Evolutionary conservation across 306 rosid genomes (phyloP), one percentile per base, ranked within the genome.

Genomic region (Notholithocarpus densiflorus): DNA sequence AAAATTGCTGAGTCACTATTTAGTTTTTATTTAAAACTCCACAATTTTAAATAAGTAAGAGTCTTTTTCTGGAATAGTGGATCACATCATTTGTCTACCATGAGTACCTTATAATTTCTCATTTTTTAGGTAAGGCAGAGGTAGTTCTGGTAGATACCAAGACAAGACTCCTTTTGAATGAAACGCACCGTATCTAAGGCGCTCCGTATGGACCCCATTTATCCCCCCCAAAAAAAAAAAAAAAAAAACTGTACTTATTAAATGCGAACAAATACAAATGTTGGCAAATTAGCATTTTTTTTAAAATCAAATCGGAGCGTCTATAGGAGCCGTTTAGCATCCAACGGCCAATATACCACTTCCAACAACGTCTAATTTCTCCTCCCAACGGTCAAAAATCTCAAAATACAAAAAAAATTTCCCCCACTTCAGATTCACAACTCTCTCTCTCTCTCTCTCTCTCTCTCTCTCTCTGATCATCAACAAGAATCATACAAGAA

Each of bases 331-430:
- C 85, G 89, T 88, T 87, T 75, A 12, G 12, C 70, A 89, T 85
- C 88, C 65, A 70, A 82, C 89, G 89, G 93, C 81, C 56, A 2
- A n/a, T 37, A 74, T 68, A 20, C 52, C 77, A 56, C 77, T 79
- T 56, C 75, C 59, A 7, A 7, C 14, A 90, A 84, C 90, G 86
- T 66, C 89, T 82, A 32, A 72, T 18, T 37, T 72, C 75, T 26
- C 55, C 72, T 62, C 82, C 82, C 76, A 90, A 90, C 94, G 94
- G 94, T 90, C 94, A 84, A 74, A 87, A 80, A 81, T 72, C 84
- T 75, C 83, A 79, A 80, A 84, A 82, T 80, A 80, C 84, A 82
- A 78, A 68, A 82, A 78, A 68, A 32, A 19, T 45, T 72, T 60
- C 14, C 27, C 27, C 55, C 43, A 40, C 48, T 26, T 18, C 66